Base-by-base conservation (phyloP, 495 filamentous ascomycete species). In the Daldinia decipiens region DNA sequence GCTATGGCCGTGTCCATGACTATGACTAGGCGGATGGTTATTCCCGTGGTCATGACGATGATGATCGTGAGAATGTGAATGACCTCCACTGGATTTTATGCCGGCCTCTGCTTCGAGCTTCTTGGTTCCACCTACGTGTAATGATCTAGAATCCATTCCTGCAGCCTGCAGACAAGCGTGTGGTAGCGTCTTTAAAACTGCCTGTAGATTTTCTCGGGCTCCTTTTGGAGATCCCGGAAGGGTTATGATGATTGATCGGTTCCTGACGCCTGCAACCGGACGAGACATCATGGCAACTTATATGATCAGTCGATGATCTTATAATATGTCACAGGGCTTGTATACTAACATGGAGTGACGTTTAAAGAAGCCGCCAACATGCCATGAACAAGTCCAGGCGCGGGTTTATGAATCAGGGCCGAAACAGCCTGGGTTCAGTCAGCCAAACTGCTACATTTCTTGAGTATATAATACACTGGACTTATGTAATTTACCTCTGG, bases 201-300 rank as follows among this genome's bases (percentile, higher is more conserved):
- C 88, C 74, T 92, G 87, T n/a, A 99, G 87, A 75, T 98, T 99
- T 81, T 99, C 95, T 74, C 87, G 90, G 3, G 95, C 95, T n/a
- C 94, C 95, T 82, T 97, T 98, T 1, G 96, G 96, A 2, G 95
- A 98, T 26, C 95, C 95, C 0, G 95, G 95, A 40, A 99, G 84
- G 0, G 95, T 98, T 53, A 98, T 81, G 50, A 99, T 93, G 56
- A 99, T 79, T 5, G 93, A 89, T 67, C 89, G 89, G 67, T 94
- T 89, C 32, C 95, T 86, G 11, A 96, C 90, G 9, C 95, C 95
- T 54, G 96, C 96, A 57, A 97, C 92, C 13, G 95, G 94, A 61
- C 95, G 87, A 61, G 95, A 91, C 95, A 98, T 98, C 82, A 97
- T 89, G n/a, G 95, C 96, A 81, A 98, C 93, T 97, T 68, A 3